A percentile compares a stretch with the other conserved stretches of the same genome.
Conservation (phyloP, 768 basidiomycete genomes). For the Pisolithus tinctorius region DNA sequence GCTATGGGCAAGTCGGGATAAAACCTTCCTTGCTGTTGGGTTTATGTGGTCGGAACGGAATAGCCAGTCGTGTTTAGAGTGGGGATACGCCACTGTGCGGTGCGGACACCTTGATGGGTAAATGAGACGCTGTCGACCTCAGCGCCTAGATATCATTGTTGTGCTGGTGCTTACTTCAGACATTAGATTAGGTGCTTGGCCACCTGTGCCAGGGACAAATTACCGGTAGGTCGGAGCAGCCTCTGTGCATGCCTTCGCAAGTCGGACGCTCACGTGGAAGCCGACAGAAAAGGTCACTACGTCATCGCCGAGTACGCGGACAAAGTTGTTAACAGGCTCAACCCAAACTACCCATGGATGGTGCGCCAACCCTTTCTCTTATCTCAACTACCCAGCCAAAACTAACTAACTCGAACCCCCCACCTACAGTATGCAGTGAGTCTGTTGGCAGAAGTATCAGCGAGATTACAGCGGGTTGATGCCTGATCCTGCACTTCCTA, state of each 20-base stretch:
- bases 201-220: conserved; percentile 66
- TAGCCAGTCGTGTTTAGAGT: conserved; percentile 61
- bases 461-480: conserved; percentile 1
- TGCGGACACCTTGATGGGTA: conserved; percentile 67
- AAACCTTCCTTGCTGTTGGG: conserved; percentile 68
- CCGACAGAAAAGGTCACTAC: conserved; percentile 57
- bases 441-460: background rate
- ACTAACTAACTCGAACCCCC: conserved; percentile 7
- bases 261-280: conserved; percentile 6
- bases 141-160: background rate
- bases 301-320: conserved; percentile 66
- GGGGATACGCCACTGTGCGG: conserved; percentile 76
- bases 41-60: conserved; percentile 76
- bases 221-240: conserved; percentile 47
- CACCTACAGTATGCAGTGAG: conserved; percentile 56
- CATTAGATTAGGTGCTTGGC: conserved; percentile 62
- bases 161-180: background rate
- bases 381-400: conserved; percentile 11
- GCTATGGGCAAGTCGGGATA: conserved; percentile 64
- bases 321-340: conserved; percentile 54
- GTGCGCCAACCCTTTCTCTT: conserved; percentile 35
- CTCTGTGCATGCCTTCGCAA: background rate
- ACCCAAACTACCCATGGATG: conserved; percentile 66
- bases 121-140: conserved; percentile 20
- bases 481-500: conserved; percentile 1